Base-by-base conservation (phyloP, 805 yeast species). In the Priceomyces medius region DNA sequence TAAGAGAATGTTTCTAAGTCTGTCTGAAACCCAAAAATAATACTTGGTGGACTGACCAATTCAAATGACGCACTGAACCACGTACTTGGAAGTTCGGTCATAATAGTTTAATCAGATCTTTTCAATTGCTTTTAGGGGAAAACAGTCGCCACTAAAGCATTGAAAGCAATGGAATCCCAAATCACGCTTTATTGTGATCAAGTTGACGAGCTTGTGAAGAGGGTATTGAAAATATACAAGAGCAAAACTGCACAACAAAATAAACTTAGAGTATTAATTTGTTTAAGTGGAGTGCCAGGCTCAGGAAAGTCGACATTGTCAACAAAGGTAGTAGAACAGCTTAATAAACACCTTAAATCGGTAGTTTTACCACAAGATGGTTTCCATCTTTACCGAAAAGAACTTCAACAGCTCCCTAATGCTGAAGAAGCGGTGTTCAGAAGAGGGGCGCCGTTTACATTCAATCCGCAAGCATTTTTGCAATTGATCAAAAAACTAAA, bases 361-460 rank as follows among this genome's bases (percentile, higher is more conserved):
- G 48, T 42, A 19, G 55, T 59, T 9, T 46, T 69, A 19, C 67
- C 73, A 7, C 73, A 66, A 47, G 74, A 69, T 53, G 74, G 74
- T 10, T 69, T 44, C 47, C 74, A 68, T 43, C 56, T 56, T 20
- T 64, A 61, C 44, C 44, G 74, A 24, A 24, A 40, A 7, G 63
- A 67, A 43, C 51, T 68, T 35, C 50, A 53, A 8, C 24, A 46
- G 31, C 74, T 85, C 54, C 62, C 67, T 7, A 77, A 88, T 49
- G 73, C 87, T 0, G 67, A 57, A 8, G 66, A 63, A 24, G 91
- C 95, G 0, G 63, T 79, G 21, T 58, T 63, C 20, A 69, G 87
- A 46, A 73, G 97, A 37, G 97, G 97, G 0, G 84, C 96, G 0
- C 95, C 96, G 2, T 78, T 73, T 50, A 89, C 97, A 0, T 91